phyloP scores from a whole-genome alignment of 2,329 filamentous ascomycete genomes.

The Cercospora sp. region DNA sequence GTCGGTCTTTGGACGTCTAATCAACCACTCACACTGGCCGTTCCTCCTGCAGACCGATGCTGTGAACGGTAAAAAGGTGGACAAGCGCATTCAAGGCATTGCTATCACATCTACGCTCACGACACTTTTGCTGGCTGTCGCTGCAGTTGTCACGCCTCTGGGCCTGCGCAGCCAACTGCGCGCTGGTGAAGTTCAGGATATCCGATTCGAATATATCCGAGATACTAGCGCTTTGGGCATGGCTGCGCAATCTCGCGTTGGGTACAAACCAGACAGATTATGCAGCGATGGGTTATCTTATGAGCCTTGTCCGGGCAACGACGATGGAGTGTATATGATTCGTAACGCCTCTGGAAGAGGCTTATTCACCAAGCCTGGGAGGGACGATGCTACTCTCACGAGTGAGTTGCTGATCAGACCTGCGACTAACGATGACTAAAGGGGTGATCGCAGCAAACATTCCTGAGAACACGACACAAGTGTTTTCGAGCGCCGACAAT shows the following conservation, averaged over 20 bases:
- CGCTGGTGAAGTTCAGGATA: background rate
- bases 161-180: constrained; percentile 7
- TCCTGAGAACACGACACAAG: constrained; percentile 8
- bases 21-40: constrained; percentile 18
- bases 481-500: constrained; percentile 1
- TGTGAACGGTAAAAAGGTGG: constrained; percentile 8
- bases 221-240: constrained; percentile 11
- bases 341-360: background rate
- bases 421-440: background rate
- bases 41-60: constrained; percentile 14
- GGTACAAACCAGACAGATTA: constrained; percentile 4
- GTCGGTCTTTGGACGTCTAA: constrained; percentile 17
- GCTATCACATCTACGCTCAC: background rate
- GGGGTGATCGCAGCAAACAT: background rate
- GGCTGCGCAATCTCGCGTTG: constrained; percentile 9
- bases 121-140: constrained; percentile 9
- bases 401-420: background rate
- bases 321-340: constrained; percentile 6
- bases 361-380: background rate
- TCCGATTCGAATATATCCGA: constrained; percentile 3
- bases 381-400: constrained; percentile 1
- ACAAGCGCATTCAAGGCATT: constrained; percentile 10
- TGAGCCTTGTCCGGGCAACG: constrained; percentile 15
- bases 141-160: constrained; percentile 15
- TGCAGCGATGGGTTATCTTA: background rate